Conservation (phyloP, 164 flowering plant genomes). For the Aristolochia fimbriata region DNA sequence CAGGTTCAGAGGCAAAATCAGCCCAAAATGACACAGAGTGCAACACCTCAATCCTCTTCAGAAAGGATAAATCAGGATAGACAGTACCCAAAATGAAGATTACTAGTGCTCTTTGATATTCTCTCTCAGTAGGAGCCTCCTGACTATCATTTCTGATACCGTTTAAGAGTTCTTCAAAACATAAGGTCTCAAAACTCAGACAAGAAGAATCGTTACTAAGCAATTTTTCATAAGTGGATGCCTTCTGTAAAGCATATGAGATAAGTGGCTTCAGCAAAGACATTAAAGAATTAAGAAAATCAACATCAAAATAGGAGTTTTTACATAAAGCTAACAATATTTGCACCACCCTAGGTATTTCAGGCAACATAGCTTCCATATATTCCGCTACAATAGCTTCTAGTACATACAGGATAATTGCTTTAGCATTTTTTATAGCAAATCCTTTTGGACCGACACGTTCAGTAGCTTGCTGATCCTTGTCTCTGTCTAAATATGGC, state of each 20-base stretch:
- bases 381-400: slow-evolving; percentile 77
- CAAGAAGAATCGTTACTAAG: slow-evolving; percentile 47
- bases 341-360: slow-evolving; percentile 69
- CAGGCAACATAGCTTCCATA: slow-evolving; percentile 90
- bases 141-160: slow-evolving; percentile 28
- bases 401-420: slow-evolving; percentile 53
- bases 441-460: slow-evolving; percentile 50
- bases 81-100: slow-evolving; percentile 59
- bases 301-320: slow-evolving; percentile 65
- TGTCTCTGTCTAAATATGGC: slow-evolving; percentile 37
- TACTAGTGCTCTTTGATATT: slow-evolving; percentile 32
- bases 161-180: slow-evolving; percentile 63
- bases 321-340: slow-evolving; percentile 51
- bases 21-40: slow-evolving; percentile 43
- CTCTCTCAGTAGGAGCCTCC: slow-evolving; percentile 17
- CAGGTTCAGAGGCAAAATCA: slow-evolving; percentile 54
- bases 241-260: slow-evolving; percentile 58
- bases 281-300: slow-evolving; percentile 61
- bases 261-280: slow-evolving; percentile 62
- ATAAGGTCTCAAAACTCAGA: slow-evolving; percentile 71
- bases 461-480: slow-evolving; percentile 14
- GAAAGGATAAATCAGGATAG: slow-evolving; percentile 58
- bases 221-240: slow-evolving; percentile 44
- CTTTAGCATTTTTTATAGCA: slow-evolving; percentile 75
- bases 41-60: slow-evolving; percentile 38